Percentiles rank a stretch among this genome's conserved stretches.
Evolutionary conservation across 306 rosid species (phyloP).

Genomic region (Glycine tomentella): DNA sequence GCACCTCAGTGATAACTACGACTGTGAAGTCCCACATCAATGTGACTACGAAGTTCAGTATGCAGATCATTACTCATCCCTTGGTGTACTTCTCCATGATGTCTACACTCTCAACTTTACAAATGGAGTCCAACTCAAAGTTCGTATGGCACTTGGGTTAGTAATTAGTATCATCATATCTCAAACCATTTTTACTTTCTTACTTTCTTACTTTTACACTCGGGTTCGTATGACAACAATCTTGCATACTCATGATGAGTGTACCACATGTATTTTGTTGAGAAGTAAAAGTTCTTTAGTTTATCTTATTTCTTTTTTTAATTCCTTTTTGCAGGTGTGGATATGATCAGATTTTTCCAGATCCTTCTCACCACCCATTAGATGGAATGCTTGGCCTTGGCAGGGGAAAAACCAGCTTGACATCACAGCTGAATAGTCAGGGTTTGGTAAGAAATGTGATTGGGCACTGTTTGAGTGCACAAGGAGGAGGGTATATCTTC

Average conservation of each 20-base stretch:
- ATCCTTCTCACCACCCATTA: conserved; percentile 66
- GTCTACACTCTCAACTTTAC: conserved; percentile 70
- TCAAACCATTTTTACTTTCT: conserved; percentile 20
- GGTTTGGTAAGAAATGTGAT: conserved; percentile 73
- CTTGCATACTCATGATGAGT: neutral
- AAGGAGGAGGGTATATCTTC: conserved; percentile 90
- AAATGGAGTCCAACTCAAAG: conserved; percentile 68
- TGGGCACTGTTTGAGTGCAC: conserved; percentile 84
- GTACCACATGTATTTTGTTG: neutral
- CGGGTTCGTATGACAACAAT: neutral
- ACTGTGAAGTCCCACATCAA: conserved; percentile 70
- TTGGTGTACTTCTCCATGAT: conserved; percentile 88
- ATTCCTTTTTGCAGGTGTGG: conserved; percentile 71
- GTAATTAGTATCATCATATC: conserved; percentile 55
- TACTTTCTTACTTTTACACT: neutral
- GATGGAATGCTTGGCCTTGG: conserved; percentile 97
- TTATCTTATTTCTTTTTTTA: neutral
- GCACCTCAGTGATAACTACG: conserved; percentile 52
- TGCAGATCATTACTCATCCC: conserved; percentile 88
- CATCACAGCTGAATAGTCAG: conserved; percentile 78
- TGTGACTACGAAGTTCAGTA: conserved; percentile 90
- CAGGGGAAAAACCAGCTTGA: conserved; percentile 76
- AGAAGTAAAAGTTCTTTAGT: neutral
- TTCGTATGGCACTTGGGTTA: conserved; percentile 82
- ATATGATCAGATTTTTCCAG: conserved; percentile 78